Percentiles rank a stretch among this genome's conserved stretches.
These are phyloP conservation scores for Solanum microdontum DNA, from an alignment of 257 asterid genomes.

Conservation along the genomic window DNA sequence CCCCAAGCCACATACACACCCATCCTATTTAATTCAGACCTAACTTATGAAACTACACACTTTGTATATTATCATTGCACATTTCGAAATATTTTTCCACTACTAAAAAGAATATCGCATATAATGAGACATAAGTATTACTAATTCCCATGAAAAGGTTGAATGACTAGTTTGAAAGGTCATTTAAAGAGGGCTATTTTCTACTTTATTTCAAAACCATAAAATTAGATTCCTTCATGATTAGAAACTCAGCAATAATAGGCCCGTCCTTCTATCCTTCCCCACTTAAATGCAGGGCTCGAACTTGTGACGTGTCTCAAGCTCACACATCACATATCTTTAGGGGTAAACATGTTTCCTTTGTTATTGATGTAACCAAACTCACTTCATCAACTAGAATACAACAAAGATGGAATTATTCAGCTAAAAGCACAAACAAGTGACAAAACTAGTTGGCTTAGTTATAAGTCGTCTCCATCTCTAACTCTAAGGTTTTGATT, in stretches of 20 bases:
- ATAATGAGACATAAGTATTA: background rate
- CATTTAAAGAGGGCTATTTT: background rate
- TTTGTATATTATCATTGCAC: accelerated
- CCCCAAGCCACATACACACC: background rate
- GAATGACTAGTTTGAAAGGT: background rate
- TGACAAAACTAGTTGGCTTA: background rate
- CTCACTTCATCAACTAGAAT: background rate
- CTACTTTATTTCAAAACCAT: background rate
- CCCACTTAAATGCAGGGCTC: background rate
- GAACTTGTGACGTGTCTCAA: background rate
- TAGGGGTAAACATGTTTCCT: background rate
- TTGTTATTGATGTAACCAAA: background rate
- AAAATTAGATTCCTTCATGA: background rate
- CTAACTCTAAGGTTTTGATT: background rate
- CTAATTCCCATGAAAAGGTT: background rate
- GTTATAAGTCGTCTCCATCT: background rate
- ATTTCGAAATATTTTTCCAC: background rate
- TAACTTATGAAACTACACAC: background rate
- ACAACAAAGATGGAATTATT: background rate
- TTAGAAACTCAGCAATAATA: background rate
- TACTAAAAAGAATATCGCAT: background rate
- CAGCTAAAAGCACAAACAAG: background rate
- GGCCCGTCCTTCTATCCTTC: background rate
- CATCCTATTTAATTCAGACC: background rate
- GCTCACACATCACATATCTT: background rate